Evolutionary conservation across 2,329 filamentous ascomycete genomes (phyloP).

Genomic region (Colletotrichum camelliae): DNA sequence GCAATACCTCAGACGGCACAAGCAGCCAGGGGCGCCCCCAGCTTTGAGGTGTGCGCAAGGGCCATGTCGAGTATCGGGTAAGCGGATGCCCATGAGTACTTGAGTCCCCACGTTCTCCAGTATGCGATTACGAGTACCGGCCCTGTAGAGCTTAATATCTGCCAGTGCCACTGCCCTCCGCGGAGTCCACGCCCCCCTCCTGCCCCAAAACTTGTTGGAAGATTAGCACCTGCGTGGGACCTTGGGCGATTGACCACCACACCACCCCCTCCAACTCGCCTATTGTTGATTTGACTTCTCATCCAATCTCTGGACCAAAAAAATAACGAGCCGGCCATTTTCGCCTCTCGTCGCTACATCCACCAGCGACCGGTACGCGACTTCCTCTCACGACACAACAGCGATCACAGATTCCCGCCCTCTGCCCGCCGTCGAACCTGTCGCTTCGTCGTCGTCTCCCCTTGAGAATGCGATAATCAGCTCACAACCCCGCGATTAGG

Average conservation of each 20-base stretch:
- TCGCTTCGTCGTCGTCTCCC: neutral
- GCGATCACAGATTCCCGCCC: neutral
- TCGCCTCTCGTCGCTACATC: neutral
- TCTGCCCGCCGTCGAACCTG: neutral
- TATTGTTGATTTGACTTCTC: slow-evolving; percentile 15
- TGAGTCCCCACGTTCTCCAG: neutral
- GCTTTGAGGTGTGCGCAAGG: neutral
- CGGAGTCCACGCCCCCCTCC: neutral
- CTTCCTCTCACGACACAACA: neutral
- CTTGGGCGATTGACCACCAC: neutral
- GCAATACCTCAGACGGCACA: neutral
- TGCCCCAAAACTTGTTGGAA: neutral
- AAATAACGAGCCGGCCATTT: neutral
- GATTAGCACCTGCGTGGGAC: neutral
- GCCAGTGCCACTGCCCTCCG: neutral
- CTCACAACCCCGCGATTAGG: slow-evolving; percentile 8
- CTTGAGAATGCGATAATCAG: slow-evolving; percentile 6
- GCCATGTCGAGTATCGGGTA: neutral
- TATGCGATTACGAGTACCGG: neutral
- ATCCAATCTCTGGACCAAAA: slow-evolving; percentile 6
- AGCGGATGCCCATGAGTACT: neutral
- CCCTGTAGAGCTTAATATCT: neutral
- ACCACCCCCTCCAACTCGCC: neutral
- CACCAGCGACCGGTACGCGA: neutral
- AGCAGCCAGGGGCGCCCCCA: neutral